These are phyloP conservation scores for Phytophthora uliginosa DNA, from an alignment of 352 stramenopile species.

Conservation along the genomic window DNA sequence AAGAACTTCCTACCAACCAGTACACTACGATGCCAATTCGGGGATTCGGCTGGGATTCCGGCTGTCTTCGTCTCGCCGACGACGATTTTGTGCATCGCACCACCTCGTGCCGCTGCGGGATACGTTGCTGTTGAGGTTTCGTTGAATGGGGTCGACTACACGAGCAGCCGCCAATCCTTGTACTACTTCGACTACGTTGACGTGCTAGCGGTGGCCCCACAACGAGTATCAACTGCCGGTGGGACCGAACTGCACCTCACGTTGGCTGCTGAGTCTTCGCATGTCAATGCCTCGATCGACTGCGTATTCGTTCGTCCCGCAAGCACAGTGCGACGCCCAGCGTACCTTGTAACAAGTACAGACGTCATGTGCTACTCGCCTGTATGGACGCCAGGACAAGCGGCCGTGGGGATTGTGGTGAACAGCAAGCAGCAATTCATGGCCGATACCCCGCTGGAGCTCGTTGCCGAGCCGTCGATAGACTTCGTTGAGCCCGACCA, in stretches of 20 bases:
- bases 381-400: slow-evolving; percentile 36
- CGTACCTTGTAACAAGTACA: slow-evolving; percentile 31
- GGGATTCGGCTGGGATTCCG: slow-evolving; percentile 25
- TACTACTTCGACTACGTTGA: slow-evolving; percentile 49
- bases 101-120: slow-evolving; percentile 23
- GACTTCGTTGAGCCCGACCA: slow-evolving; percentile 32
- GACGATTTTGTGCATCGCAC: slow-evolving; percentile 41
- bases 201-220: slow-evolving; percentile 32
- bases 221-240: slow-evolving; percentile 33
- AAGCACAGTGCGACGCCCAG: slow-evolving; percentile 25
- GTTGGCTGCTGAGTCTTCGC: slow-evolving; percentile 22
- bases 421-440: slow-evolving; percentile 32
- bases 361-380: slow-evolving; percentile 41
- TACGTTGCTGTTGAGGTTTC: slow-evolving; percentile 52
- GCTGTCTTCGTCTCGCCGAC: slow-evolving; percentile 38
- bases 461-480: slow-evolving; percentile 38
- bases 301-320: slow-evolving; percentile 45
- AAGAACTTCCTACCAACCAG: slow-evolving; percentile 40
- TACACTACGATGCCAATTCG: slow-evolving; percentile 48
- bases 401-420: slow-evolving; percentile 37
- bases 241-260: slow-evolving; percentile 38
- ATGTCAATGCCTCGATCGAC: slow-evolving; percentile 25
- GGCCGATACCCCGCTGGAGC: slow-evolving; percentile 21
- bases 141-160: slow-evolving; percentile 65
- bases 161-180: slow-evolving; percentile 25